Conservation (phyloP, 768 basidiomycete species). For the Macrolepiota fuliginosa region DNA sequence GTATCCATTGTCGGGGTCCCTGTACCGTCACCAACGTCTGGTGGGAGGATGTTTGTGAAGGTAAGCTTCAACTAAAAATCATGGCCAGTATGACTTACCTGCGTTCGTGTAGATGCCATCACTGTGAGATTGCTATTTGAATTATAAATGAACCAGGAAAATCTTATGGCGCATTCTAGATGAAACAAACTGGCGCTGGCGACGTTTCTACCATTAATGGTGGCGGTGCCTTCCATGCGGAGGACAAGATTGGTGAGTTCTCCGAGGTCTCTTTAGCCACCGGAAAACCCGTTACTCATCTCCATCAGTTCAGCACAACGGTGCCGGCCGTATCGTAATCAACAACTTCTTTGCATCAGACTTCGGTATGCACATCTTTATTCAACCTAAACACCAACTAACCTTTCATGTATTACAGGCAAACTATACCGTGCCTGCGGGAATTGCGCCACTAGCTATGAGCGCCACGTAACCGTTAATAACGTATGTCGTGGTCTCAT, state of each 20-base stretch:
- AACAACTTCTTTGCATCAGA: conserved; percentile 25
- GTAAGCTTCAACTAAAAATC: conserved; percentile 9
- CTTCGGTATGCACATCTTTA: conserved; percentile 18
- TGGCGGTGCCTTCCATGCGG: conserved; percentile 24
- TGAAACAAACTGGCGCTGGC: conserved; percentile 26
- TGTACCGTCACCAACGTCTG: conserved; percentile 29
- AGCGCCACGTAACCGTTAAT: conserved; percentile 24
- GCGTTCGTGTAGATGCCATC: neutral
- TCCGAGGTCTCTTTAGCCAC: neutral
- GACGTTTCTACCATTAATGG: conserved; percentile 26
- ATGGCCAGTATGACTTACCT: neutral
- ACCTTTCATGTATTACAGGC: conserved; percentile 10
- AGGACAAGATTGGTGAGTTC: conserved; percentile 24
- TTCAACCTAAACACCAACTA: neutral
- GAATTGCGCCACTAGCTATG: conserved; percentile 22
- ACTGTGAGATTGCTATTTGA: neutral
- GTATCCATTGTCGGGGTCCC: conserved; percentile 27
- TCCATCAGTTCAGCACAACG: conserved; percentile 26
- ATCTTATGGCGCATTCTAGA: conserved; percentile 7
- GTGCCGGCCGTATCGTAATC: conserved; percentile 23
- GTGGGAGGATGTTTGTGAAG: conserved; percentile 30
- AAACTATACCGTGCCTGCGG: conserved; percentile 28
- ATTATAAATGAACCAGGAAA: neutral
- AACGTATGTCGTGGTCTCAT: conserved; percentile 18
- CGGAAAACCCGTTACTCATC: neutral